Conservation (phyloP, 345 rosid genomes). For the Melaleuca quinquenervia region DNA sequence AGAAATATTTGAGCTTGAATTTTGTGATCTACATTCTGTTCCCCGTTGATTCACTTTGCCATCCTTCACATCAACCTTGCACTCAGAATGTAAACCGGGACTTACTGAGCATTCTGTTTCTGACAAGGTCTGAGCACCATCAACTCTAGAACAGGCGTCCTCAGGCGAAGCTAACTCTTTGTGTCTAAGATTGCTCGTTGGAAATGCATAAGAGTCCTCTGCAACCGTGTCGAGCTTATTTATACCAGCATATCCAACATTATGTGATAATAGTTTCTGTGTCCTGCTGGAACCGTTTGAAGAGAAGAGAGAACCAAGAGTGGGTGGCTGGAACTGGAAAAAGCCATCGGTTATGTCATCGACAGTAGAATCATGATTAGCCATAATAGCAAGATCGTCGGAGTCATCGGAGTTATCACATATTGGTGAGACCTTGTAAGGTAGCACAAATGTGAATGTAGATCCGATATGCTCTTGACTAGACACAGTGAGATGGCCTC, state of each 20-base stretch:
- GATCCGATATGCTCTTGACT: constrained; percentile 79
- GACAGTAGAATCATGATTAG: constrained; percentile 34
- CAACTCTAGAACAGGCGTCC: constrained; percentile 48
- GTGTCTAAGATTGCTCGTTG: constrained; percentile 15
- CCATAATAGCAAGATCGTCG: constrained; percentile 69
- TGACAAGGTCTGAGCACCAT: constrained; percentile 23
- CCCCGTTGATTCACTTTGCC: constrained; percentile 4
- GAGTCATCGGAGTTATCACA: constrained; percentile 61
- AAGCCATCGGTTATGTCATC: constrained; percentile 65
- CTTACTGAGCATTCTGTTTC: constrained; percentile 34
- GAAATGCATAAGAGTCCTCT: constrained; percentile 27
- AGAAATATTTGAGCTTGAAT: constrained; percentile 3
- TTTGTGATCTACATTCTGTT: background rate
- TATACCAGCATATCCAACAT: constrained; percentile 19
- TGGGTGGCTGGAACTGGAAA: constrained; percentile 71
- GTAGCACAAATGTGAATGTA: constrained; percentile 77
- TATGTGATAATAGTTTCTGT: constrained; percentile 18
- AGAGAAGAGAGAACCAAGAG: constrained; percentile 49
- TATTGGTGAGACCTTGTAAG: constrained; percentile 55
- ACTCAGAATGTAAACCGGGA: constrained; percentile 23
- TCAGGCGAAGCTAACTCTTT: constrained; percentile 31
- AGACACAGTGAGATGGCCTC: constrained; percentile 80
- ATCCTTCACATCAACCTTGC: constrained; percentile 8
- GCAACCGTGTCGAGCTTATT: constrained; percentile 25
- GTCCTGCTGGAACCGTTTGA: constrained; percentile 40